phyloP scores from a whole-genome alignment of 108 stramenopile species.

The Skeletonema menzelii region DNA sequence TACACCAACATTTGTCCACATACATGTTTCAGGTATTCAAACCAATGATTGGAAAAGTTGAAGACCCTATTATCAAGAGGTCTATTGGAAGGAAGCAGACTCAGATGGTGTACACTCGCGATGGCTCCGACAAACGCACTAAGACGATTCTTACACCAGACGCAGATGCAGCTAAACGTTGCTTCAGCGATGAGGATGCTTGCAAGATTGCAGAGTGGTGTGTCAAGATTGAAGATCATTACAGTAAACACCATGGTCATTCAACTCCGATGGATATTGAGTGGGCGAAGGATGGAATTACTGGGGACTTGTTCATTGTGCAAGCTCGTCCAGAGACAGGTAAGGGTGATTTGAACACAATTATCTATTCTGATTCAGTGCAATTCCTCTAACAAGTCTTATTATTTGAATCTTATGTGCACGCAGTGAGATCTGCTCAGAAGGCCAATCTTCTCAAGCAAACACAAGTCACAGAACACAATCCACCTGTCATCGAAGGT shows the following conservation, averaged over 20 bases:
- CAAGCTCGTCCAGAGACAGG: slow-evolving; percentile 49
- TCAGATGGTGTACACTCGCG: slow-evolving; percentile 28
- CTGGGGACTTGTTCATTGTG: slow-evolving; percentile 51
- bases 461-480: slow-evolving; percentile 34
- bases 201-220: slow-evolving; percentile 38
- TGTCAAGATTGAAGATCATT: slow-evolving; percentile 48
- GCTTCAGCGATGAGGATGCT: slow-evolving; percentile 36
- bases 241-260: slow-evolving; percentile 28
- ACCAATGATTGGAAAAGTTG: slow-evolving; percentile 45
- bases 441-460: slow-evolving; percentile 29
- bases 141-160: slow-evolving; percentile 31
- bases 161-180: slow-evolving; percentile 25
- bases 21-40: slow-evolving; percentile 38
- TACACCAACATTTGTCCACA: neutral
- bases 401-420: neutral
- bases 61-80: slow-evolving; percentile 42
- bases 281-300: slow-evolving; percentile 50
- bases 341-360: neutral
- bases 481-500: slow-evolving; percentile 26
- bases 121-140: slow-evolving; percentile 32
- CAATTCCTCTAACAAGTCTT: neutral
- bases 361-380: neutral
- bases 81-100: slow-evolving; percentile 36
- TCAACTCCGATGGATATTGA: slow-evolving; percentile 57
- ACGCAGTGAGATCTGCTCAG: slow-evolving; percentile 26